Conservation (phyloP, 148 eudicot species). For the Spergularia bocconei region DNA sequence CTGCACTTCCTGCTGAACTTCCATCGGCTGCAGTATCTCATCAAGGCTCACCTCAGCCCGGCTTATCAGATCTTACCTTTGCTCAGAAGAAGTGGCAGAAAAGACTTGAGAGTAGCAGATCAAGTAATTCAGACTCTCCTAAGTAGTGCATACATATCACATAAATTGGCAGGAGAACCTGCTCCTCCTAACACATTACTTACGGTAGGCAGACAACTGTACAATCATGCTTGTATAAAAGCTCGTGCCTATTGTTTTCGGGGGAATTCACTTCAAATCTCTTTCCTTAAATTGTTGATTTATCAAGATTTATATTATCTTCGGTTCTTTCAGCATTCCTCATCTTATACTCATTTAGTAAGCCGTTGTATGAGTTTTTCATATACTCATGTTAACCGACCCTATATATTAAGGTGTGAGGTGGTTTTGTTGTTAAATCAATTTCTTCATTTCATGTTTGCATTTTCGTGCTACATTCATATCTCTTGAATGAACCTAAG, state of each 20-base stretch:
- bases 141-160: constrained; percentile 20
- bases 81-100: constrained; percentile 68
- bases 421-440: not conserved
- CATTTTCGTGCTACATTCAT: not conserved
- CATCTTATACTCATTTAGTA: not conserved
- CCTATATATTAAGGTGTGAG: not conserved
- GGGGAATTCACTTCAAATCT: not conserved
- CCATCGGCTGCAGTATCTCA: constrained; percentile 42
- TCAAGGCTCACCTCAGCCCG: constrained; percentile 23
- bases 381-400: not conserved
- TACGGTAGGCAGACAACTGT: not conserved
- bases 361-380: not conserved
- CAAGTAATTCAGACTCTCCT: constrained; percentile 29
- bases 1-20: constrained; percentile 98
- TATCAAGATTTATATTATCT: not conserved
- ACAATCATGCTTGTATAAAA: constrained; percentile 6
- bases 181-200: not conserved
- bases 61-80: constrained; percentile 39
- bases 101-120: constrained; percentile 43
- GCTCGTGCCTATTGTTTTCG: not conserved
- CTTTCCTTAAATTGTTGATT: not conserved
- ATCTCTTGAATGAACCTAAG: not conserved
- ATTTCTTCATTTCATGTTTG: not conserved
- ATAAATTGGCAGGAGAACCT: not conserved
- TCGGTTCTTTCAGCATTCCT: not conserved